A percentile compares a stretch with the other conserved stretches of the same genome.
Conservation (phyloP, 2,329 filamentous ascomycete species). For the Epichloe typhina region DNA sequence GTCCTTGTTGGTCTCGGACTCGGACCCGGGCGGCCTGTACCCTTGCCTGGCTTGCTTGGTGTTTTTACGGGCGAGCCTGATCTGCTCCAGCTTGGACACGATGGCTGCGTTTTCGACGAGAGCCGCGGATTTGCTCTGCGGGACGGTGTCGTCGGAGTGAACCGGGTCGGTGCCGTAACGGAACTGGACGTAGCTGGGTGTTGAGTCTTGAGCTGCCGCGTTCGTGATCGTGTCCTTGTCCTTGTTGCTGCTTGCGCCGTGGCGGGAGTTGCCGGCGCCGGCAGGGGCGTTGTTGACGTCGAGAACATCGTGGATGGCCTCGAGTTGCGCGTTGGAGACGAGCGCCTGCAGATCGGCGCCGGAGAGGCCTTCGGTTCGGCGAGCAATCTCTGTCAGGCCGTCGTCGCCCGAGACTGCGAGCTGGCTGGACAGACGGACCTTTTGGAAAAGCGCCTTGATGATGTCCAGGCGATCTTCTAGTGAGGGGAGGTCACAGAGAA, state of each 20-base stretch:
- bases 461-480: slow-evolving; percentile 79
- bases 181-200: slow-evolving; percentile 65
- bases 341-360: slow-evolving; percentile 91
- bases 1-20: slow-evolving; percentile 12
- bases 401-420: slow-evolving; percentile 39
- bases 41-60: slow-evolving; percentile 22
- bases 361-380: slow-evolving; percentile 75
- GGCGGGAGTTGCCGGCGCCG: slow-evolving; percentile 27
- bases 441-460: slow-evolving; percentile 67
- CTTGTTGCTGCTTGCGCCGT: slow-evolving; percentile 19
- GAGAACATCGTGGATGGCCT: slow-evolving; percentile 90
- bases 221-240: slow-evolving; percentile 3
- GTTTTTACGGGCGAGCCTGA: slow-evolving; percentile 55
- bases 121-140: slow-evolving; percentile 37
- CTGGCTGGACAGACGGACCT: slow-evolving; percentile 59
- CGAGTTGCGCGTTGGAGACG: slow-evolving; percentile 90
- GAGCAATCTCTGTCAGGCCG: slow-evolving; percentile 60
- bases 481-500: slow-evolving; percentile 76
- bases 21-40: slow-evolving; percentile 8
- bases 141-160: slow-evolving; percentile 25
- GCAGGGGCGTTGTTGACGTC: slow-evolving; percentile 38
- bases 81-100: slow-evolving; percentile 64
- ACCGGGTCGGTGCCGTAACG: slow-evolving; percentile 54
- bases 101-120: slow-evolving; percentile 70
- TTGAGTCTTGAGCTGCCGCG: slow-evolving; percentile 14